phyloP scores from a whole-genome alignment of 2,329 filamentous ascomycete genomes.

The Neonectria faginata region DNA sequence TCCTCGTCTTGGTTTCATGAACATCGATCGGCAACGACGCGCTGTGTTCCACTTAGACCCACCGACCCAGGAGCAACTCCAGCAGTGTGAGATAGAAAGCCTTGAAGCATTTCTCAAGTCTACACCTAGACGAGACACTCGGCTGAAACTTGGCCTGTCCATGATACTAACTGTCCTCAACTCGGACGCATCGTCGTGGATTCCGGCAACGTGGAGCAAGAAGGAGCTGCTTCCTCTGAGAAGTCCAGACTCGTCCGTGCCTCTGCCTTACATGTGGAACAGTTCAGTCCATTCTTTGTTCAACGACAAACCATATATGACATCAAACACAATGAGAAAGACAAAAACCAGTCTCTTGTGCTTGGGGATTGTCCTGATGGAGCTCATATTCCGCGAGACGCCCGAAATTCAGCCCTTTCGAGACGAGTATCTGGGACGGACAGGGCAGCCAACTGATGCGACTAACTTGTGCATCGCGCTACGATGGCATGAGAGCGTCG shows the following conservation, averaged over 20 bases:
- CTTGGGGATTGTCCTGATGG: neutral
- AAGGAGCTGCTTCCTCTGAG: neutral
- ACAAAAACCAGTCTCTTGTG: neutral
- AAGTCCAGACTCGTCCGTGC: neutral
- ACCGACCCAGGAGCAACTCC: too few relatives aligned
- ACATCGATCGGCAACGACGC: too few relatives aligned
- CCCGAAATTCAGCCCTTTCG: neutral
- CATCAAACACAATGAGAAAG: neutral
- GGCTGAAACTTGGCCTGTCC: neutral
- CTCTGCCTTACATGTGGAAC: neutral
- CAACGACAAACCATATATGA: too few relatives aligned
- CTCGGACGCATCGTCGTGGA: neutral
- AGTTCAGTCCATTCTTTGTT: neutral
- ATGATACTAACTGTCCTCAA: neutral
- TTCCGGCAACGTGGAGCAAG: neutral
- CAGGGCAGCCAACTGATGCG: neutral
- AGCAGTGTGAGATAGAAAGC: neutral
- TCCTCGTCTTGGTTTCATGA: too few relatives aligned
- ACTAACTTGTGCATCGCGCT: neutral
- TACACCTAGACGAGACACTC: neutral
- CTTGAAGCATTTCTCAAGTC: neutral
- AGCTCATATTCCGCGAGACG: conserved; percentile 4
- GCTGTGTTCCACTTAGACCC: too few relatives aligned
- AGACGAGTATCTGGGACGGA: neutral
- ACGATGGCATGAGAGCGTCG: conserved; percentile 6